A percentile compares a stretch with the other conserved stretches of the same genome.
Conservation (phyloP, 2,329 filamentous ascomycete genomes). For the Diaporthe sp. region DNA sequence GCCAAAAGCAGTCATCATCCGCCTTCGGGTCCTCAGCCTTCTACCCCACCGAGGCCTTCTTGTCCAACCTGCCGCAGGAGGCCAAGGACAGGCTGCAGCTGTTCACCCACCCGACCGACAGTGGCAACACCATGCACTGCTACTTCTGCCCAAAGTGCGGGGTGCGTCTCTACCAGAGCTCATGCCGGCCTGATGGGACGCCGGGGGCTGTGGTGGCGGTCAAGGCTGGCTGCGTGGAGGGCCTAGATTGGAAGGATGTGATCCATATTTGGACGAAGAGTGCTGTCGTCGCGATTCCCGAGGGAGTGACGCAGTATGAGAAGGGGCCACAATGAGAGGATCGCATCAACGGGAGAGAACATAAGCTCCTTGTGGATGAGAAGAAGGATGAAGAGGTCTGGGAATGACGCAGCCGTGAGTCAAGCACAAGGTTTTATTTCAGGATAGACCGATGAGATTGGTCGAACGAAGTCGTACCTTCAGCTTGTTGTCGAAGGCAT, state of each 20-base stretch:
- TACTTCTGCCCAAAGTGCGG: conserved; percentile 54
- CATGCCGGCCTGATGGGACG: conserved; percentile 54
- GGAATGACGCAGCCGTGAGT: not conserved
- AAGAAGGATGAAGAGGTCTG: not conserved
- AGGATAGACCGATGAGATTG: not conserved
- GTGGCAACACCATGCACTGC: conserved; percentile 52
- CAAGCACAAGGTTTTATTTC: too few species aligned
- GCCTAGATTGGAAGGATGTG: conserved; percentile 55
- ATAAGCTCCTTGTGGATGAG: not conserved
- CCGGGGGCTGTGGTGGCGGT: conserved; percentile 56
- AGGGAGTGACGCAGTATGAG: conserved; percentile 44
- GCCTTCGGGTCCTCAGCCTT: conserved; percentile 56
- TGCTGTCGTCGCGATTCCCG: conserved; percentile 61
- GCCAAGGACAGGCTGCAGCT: conserved; percentile 46
- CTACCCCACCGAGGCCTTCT: conserved; percentile 50
- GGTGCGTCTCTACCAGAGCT: conserved; percentile 62
- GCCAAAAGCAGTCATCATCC: conserved; percentile 53
- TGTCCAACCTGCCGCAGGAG: conserved; percentile 49
- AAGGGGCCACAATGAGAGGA: not conserved
- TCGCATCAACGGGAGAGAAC: not conserved
- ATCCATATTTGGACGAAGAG: conserved; percentile 62
- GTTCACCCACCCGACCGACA: conserved; percentile 50
- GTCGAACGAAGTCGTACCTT: not conserved
- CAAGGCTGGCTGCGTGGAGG: conserved; percentile 62
- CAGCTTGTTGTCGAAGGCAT: not conserved